These are phyloP conservation scores for Chimonanthus praecox DNA, from an alignment of 164 flowering plant species.

Conservation along the genomic window DNA sequence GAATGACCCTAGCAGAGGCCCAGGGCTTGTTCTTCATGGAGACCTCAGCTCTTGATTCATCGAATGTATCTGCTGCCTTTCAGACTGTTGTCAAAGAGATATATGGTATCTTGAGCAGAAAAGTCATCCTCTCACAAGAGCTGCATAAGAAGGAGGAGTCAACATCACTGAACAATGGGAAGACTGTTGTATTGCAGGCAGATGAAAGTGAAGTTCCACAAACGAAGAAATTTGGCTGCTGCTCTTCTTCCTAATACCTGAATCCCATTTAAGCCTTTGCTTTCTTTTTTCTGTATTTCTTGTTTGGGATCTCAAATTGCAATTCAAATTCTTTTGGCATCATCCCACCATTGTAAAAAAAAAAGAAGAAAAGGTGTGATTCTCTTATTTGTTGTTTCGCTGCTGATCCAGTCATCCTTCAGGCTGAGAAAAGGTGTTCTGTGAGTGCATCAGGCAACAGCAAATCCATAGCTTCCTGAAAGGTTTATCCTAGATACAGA, in stretches of 20 bases:
- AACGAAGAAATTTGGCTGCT: slow-evolving; percentile 24
- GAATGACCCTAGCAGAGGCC: slow-evolving; percentile 65
- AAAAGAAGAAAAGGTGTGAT: no score
- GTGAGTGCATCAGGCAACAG: no score
- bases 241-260: slow-evolving; percentile 20
- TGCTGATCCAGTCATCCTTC: no score
- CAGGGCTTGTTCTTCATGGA: slow-evolving; percentile 72
- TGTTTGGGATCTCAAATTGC: not conserved
- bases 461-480: no score
- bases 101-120: slow-evolving; percentile 57
- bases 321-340: not conserved
- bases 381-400: no score
- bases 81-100: slow-evolving; percentile 69
- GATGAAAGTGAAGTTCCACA: slow-evolving; percentile 20
- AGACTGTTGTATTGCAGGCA: slow-evolving; percentile 44
- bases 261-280: not conserved
- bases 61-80: slow-evolving; percentile 64
- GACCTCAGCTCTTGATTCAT: slow-evolving; percentile 73
- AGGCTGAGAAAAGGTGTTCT: no score
- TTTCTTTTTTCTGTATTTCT: no score
- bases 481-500: no score
- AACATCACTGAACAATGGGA: slow-evolving; percentile 33
- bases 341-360: no score
- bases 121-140: slow-evolving; percentile 54
- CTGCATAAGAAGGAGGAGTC: slow-evolving; percentile 36